Conservation (phyloP, 805 yeast genomes). For the Maudiozyma barnettii region DNA sequence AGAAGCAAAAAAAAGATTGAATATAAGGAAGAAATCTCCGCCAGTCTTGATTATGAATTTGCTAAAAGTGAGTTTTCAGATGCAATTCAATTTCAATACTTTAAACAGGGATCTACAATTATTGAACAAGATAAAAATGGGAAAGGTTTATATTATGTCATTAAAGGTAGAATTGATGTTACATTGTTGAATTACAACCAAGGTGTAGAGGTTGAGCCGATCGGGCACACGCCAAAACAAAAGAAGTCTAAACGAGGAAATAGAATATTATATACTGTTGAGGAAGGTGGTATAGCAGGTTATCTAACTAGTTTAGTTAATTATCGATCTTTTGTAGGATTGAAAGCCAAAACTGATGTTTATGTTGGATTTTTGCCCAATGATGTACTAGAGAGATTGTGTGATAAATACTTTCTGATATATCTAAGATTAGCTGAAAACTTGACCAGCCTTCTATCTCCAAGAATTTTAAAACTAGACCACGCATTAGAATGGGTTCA, state of each 20-base stretch:
- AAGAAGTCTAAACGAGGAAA: conserved; percentile 1
- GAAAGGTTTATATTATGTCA: conserved; percentile 70
- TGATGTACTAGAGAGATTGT: conserved; percentile 48
- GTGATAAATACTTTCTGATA: conserved; percentile 68
- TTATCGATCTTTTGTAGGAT: conserved; percentile 63
- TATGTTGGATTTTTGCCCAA: conserved; percentile 68
- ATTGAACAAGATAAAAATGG: conserved; percentile 57
- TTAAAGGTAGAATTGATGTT: conserved; percentile 70
- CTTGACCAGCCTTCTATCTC: conserved; percentile 56
- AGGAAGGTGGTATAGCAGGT: conserved; percentile 80
- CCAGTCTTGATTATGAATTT: conserved; percentile 35
- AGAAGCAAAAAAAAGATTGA: conserved; percentile 9
- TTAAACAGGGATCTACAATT: conserved; percentile 44
- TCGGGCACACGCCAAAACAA: neutral
- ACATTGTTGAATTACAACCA: conserved; percentile 4
- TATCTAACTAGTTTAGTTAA: conserved; percentile 76
- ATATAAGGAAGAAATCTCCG: conserved; percentile 18
- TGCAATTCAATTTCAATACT: conserved; percentile 45
- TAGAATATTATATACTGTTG: conserved; percentile 41
- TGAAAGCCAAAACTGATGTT: conserved; percentile 49
- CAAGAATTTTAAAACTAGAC: conserved; percentile 64
- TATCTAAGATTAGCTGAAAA: conserved; percentile 71
- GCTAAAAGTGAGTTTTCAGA: conserved; percentile 53
- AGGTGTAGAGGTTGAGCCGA: neutral
- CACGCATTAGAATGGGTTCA: conserved; percentile 95